Conservation (phyloP, 257 asterid genomes). For the Capsicum chinense region DNA sequence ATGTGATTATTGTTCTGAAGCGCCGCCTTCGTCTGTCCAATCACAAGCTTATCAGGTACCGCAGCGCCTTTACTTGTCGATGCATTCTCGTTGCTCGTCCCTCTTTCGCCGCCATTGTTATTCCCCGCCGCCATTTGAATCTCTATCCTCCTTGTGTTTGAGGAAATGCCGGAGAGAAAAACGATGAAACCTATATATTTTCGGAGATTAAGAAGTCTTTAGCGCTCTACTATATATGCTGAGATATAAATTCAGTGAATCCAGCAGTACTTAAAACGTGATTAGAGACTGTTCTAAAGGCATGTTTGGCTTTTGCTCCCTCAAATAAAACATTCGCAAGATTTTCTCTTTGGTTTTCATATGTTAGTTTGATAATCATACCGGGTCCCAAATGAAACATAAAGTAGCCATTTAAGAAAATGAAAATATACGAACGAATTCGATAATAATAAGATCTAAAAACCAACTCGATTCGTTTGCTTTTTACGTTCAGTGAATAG, state of each 20-base stretch:
- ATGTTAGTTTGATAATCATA: too few relatives aligned
- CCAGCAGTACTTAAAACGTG: neutral
- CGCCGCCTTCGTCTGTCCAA: conserved; percentile 50
- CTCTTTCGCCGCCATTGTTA: conserved; percentile 41
- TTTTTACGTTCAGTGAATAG: too few relatives aligned
- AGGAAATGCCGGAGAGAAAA: neutral
- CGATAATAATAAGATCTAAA: too few relatives aligned
- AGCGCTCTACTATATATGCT: neutral
- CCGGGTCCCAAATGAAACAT: too few relatives aligned
- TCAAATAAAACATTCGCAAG: neutral
- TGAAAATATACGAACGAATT: too few relatives aligned
- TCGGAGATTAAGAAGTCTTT: neutral
- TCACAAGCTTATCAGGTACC: conserved; percentile 60
- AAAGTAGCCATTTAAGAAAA: neutral
- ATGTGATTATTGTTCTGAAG: conserved; percentile 75
- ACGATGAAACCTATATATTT: neutral
- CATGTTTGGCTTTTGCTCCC: neutral
- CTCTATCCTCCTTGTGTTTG: neutral
- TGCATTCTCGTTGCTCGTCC: conserved; percentile 45
- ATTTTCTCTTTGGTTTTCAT: too few relatives aligned
- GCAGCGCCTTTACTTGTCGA: conserved; percentile 36
- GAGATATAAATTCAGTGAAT: neutral
- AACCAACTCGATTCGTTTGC: too few relatives aligned
- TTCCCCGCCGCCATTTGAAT: conserved; percentile 64
- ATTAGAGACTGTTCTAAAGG: neutral